Percentiles rank a stretch among this genome's conserved stretches.
Evolutionary conservation across 2,329 filamentous ascomycete genomes (phyloP).

Genomic region (Colletotrichum camelliae): DNA sequence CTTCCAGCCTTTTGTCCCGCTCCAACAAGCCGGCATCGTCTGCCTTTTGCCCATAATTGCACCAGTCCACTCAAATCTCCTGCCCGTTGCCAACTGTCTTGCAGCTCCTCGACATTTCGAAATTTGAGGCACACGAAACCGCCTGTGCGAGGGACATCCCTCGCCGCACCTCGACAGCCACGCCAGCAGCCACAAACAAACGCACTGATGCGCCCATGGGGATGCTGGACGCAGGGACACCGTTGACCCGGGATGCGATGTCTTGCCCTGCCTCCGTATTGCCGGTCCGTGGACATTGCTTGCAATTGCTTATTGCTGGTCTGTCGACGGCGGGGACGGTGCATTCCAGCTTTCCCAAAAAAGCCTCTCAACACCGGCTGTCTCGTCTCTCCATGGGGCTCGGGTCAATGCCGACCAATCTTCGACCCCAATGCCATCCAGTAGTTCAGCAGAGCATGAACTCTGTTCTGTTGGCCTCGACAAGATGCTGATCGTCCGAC

Average conservation of each 20-base stretch:
- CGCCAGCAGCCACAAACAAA: slow-evolving; percentile 8
- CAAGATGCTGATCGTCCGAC: slow-evolving; percentile 7
- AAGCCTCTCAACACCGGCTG: neutral
- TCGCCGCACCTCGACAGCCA: neutral
- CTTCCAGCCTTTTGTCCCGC: neutral
- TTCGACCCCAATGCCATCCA: neutral
- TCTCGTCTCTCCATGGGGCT: slow-evolving; percentile 1
- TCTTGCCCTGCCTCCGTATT: neutral
- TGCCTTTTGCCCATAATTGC: neutral
- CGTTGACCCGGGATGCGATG: neutral
- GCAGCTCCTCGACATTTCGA: neutral
- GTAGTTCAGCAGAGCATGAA: slow-evolving; percentile 8
- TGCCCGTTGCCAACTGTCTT: neutral
- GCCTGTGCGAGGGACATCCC: neutral
- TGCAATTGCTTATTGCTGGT: neutral
- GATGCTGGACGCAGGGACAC: neutral
- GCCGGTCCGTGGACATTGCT: neutral
- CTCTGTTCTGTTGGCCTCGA: slow-evolving; percentile 4
- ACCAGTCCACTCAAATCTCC: slow-evolving; percentile 12
- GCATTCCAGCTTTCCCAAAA: neutral
- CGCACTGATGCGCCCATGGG: slow-evolving; percentile 10
- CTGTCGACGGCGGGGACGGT: neutral
- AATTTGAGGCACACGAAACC: slow-evolving; percentile 8
- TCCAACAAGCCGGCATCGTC: neutral
- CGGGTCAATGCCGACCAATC: neutral